Evolutionary conservation across 2,329 filamentous ascomycete species (phyloP).

Genomic region (Hymenoscyphus fructigenus): DNA sequence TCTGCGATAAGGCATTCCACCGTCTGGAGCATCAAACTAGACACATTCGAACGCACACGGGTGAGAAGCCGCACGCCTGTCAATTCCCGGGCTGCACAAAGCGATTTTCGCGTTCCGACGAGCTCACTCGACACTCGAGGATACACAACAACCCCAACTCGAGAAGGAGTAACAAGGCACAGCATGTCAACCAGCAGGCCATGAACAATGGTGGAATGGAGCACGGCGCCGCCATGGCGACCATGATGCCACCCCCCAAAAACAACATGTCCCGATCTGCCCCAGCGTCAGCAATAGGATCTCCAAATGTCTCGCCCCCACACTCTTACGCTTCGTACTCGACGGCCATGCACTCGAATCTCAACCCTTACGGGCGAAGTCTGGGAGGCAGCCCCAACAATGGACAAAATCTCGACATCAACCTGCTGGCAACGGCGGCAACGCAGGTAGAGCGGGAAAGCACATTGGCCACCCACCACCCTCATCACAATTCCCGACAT

Average conservation of each 20-base stretch:
- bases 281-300: conserved; percentile 79
- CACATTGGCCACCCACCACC: conserved; percentile 30
- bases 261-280: conserved; percentile 72
- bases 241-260: conserved; percentile 14
- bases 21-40: conserved; percentile 87
- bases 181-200: conserved; percentile 46
- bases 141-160: conserved; percentile 99
- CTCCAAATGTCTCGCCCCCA: conserved; percentile 94
- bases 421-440: conserved; percentile 60
- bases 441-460: conserved; percentile 62
- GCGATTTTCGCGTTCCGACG: conserved; percentile 93
- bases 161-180: conserved; percentile 82
- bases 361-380: conserved; percentile 51
- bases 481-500: conserved; percentile 48
- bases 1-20: conserved; percentile 98
- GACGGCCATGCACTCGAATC: conserved; percentile 43
- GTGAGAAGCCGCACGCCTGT: conserved; percentile 97
- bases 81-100: conserved; percentile 95
- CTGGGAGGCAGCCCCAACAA: conserved; percentile 43
- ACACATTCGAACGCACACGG: conserved; percentile 95
- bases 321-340: conserved; percentile 79
- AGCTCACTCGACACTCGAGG: conserved; percentile 92
- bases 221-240: conserved; percentile 52
- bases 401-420: conserved; percentile 48
- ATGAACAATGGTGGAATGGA: conserved; percentile 50